These are phyloP conservation scores for Euphorbia lathyris DNA, from an alignment of 345 rosid species.

Conservation along the genomic window DNA sequence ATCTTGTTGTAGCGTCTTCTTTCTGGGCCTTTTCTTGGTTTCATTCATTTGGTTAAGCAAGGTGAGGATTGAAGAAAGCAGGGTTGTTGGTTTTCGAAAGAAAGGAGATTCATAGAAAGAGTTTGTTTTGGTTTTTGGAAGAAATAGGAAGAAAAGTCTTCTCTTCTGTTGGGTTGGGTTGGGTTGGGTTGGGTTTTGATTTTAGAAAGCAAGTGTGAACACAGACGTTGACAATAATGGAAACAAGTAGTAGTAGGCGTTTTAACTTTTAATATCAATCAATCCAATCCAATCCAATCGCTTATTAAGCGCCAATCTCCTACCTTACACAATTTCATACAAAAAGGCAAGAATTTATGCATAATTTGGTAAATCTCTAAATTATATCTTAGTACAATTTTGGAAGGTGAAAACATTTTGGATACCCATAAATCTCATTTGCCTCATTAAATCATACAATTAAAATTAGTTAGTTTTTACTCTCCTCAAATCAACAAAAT, in stretches of 20 bases:
- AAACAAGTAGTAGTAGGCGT: background rate
- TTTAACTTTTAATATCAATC: too few species aligned
- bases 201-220: conserved; percentile 19
- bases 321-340: too few species aligned
- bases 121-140: too few species aligned
- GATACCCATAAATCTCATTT: too few species aligned
- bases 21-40: conserved; percentile 15
- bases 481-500: too few species aligned
- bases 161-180: background rate
- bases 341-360: background rate
- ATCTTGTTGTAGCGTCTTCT: background rate
- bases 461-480: too few species aligned
- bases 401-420: background rate
- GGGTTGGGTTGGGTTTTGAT: background rate
- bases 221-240: background rate
- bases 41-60: conserved; percentile 23
- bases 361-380: background rate
- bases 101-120: conserved; percentile 22
- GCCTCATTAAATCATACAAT: too few species aligned
- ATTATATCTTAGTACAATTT: background rate
- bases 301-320: too few species aligned
- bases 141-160: background rate
- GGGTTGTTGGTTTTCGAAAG: conserved; percentile 1
- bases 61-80: conserved; percentile 3
- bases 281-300: too few species aligned